Base-by-base conservation (phyloP, 2,329 filamentous ascomycete species). In the Podosphaera xanthii region DNA sequence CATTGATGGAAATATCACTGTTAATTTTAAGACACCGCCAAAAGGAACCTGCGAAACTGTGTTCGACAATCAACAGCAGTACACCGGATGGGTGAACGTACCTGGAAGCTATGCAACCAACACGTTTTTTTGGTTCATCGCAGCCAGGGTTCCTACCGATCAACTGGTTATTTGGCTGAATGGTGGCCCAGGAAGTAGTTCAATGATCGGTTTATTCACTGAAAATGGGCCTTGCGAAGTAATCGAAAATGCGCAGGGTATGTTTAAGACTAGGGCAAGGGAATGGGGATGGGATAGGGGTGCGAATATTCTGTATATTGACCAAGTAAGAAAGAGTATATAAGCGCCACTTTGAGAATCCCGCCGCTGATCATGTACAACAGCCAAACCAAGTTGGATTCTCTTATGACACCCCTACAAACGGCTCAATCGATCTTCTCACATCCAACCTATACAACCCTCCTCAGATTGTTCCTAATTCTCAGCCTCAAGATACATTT, bases 381-480 rank as follows among this genome's bases (percentile, higher is more conserved):
- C 69, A 88, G 77, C 82, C 82, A 33, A 82, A 82, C 62, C 82
- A 87, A 70, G 79, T 87, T 56, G 79, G 80, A 34, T 82, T 84
- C 63, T 85, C 82, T 1, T 82, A 79, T 66, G 86, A 88, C 66
- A 75, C 74, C 34, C 72, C 76, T 6, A 79, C 76, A 7, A 82
- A 87, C 64, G 77, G 77, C 14, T 82, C 81, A 5, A 66, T 81
- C 31, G 70, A 79, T 61, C 69, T 80, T 46, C 62, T 74, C 40
- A 71, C 70, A 2, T 69, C 68, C 44, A 67, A 70, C 10, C 66
- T 74, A 40, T 71, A 70, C 53, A 69, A 72, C 12, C 71, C 74
- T 1, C 70, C 72, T 3, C 69, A 68, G 46, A 61, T 61, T 31
- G 62, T 66, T 42, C 69, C 67, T 36, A 62, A 59, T 34, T 69